phyloP scores from a whole-genome alignment of 225 moss, liverwort and hornwort species.

The Physcomitrium patens region DNA sequence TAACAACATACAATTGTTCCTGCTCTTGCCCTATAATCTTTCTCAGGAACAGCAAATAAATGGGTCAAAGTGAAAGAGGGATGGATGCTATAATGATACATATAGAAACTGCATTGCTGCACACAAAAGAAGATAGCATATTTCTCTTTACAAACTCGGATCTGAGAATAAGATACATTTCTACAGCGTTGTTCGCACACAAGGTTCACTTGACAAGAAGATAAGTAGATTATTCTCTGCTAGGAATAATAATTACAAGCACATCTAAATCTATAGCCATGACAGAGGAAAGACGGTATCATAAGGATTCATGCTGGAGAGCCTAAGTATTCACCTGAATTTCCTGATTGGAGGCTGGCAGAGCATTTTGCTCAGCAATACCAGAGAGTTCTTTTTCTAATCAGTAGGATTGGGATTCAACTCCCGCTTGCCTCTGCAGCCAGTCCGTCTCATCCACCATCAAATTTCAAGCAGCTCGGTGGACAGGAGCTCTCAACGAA shows the following conservation, averaged over 20 bases:
- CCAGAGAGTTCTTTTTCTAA: background rate
- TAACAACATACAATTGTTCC: too few relatives aligned
- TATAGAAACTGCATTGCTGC: too few relatives aligned
- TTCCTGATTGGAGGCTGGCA: constrained; percentile 13
- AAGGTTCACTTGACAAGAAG: too few relatives aligned
- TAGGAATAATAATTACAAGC: background rate
- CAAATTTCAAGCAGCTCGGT: constrained; percentile 43
- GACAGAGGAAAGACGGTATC: background rate
- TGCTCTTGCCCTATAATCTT: too few relatives aligned
- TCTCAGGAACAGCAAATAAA: too few relatives aligned
- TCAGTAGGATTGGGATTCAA: constrained; percentile 14
- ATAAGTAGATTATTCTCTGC: too few relatives aligned
- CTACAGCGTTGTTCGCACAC: too few relatives aligned
- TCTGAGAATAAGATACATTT: too few relatives aligned
- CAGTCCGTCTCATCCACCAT: background rate
- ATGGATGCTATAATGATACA: too few relatives aligned
- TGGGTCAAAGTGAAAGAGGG: too few relatives aligned
- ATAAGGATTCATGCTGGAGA: constrained; percentile 16
- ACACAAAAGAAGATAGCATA: too few relatives aligned
- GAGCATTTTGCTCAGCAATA: background rate
- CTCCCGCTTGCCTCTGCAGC: constrained; percentile 3
- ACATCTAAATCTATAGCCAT: background rate
- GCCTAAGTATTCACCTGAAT: background rate
- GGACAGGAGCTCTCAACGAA: constrained; percentile 75
- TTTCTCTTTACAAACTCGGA: too few relatives aligned